Percentiles rank a stretch among this genome's conserved stretches.
Conservation (phyloP, 352 stramenopile genomes). For the Peronospora destructor region DNA sequence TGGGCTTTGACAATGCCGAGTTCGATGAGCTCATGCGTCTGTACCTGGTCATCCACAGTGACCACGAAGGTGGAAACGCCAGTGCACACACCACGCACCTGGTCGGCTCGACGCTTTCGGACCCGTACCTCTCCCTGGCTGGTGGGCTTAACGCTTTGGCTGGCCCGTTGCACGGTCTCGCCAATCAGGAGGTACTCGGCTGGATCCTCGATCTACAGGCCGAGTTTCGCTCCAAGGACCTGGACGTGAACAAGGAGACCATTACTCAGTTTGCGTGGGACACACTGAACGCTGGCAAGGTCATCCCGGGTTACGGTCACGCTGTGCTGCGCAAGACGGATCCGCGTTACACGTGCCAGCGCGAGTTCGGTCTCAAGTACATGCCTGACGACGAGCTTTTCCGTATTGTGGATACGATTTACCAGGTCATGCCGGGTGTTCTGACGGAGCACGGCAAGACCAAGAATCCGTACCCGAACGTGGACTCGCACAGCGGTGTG, state of each 20-base stretch:
- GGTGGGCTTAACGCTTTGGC: conserved; percentile 96
- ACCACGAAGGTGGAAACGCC: conserved; percentile 99
- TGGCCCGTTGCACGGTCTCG: conserved; percentile 96
- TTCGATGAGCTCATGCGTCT: conserved; percentile 99
- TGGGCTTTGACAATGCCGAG: conserved; percentile 92
- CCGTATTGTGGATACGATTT: conserved; percentile 99
- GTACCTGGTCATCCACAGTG: conserved; percentile 98
- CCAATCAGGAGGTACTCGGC: conserved; percentile 97
- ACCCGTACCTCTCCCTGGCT: conserved; percentile 96
- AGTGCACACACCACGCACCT: conserved; percentile 98
- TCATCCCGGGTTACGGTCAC: conserved; percentile 98
- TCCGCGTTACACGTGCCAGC: conserved; percentile 97
- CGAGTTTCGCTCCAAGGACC: conserved; percentile 94
- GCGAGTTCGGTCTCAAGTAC: conserved; percentile 99
- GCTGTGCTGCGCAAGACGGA: conserved; percentile 98
- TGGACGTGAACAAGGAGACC: conserved; percentile 95
- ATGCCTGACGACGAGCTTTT: conserved; percentile 98
- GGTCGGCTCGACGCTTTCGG: conserved; percentile 94
- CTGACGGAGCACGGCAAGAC: conserved; percentile 99
- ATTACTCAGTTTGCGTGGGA: conserved; percentile 99
- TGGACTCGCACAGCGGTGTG: conserved; percentile 97
- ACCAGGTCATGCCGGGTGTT: conserved; percentile 97
- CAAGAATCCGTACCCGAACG: conserved; percentile 99
- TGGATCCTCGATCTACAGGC: conserved; percentile 93
- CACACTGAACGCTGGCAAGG: conserved; percentile 97